Conservation (phyloP, 1,139 yeast species). For the Lodderomyces metapsilosis region DNA sequence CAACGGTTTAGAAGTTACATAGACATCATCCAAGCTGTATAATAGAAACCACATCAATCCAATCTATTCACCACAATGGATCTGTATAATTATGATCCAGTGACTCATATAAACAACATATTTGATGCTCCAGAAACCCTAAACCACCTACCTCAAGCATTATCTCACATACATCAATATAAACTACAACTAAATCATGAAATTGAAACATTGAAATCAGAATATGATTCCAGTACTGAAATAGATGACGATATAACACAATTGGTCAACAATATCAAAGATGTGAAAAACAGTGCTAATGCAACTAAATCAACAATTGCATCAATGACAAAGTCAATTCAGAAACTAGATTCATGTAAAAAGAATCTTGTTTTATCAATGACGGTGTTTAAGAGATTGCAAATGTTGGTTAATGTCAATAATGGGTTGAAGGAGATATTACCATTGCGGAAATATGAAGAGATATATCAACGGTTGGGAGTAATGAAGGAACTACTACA, state of each 20-base stretch:
- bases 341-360: slow-evolving; percentile 76
- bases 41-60: too few species aligned
- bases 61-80: slow-evolving; percentile 18
- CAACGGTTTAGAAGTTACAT: too few species aligned
- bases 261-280: slow-evolving; percentile 7
- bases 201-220: slow-evolving; percentile 21
- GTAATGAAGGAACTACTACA: slow-evolving; percentile 78
- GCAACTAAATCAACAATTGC: slow-evolving; percentile 63
- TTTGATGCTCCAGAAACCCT: slow-evolving; percentile 45
- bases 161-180: slow-evolving; percentile 40
- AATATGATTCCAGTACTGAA: slow-evolving; percentile 7
- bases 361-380: slow-evolving; percentile 78
- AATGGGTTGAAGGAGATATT: slow-evolving; percentile 57
- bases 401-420: slow-evolving; percentile 81
- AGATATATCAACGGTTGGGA: slow-evolving; percentile 64
- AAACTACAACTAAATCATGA: slow-evolving; percentile 45
- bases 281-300: slow-evolving; percentile 28
- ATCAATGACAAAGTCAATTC: slow-evolving; percentile 73
- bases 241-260: slow-evolving; percentile 8
- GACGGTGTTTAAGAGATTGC: slow-evolving; percentile 83
- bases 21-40: too few species aligned
- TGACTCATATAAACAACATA: slow-evolving; percentile 31
- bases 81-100: slow-evolving; percentile 18
- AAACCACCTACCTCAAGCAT: slow-evolving; percentile 45
- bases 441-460: slow-evolving; percentile 51